These are phyloP conservation scores for Penicillium sp. DNA, from an alignment of 2,329 filamentous ascomycete genomes.

Conservation along the genomic window DNA sequence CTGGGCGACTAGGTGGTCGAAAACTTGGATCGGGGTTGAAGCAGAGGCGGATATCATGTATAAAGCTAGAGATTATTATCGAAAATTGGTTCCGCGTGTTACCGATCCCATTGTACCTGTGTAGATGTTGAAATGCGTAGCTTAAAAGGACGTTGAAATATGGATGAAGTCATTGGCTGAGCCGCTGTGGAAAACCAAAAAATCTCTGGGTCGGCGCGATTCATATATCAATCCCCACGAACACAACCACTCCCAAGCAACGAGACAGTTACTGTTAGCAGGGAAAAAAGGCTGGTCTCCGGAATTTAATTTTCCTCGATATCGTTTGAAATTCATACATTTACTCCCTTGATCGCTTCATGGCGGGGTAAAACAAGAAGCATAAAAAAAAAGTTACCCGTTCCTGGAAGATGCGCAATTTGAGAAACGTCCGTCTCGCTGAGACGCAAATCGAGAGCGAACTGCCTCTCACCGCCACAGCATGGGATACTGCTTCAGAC, in stretches of 20 bases:
- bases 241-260: conserved; percentile 15
- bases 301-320: not conserved
- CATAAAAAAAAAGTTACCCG: conserved; percentile 25
- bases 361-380: conserved; percentile 35
- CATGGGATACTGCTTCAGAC: conserved; percentile 81
- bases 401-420: conserved; percentile 71
- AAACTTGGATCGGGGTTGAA: conserved; percentile 22
- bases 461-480: conserved; percentile 67
- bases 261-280: not conserved
- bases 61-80: conserved; percentile 39
- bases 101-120: conserved; percentile 15
- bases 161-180: conserved; percentile 46
- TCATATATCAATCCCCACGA: conserved; percentile 20
- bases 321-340: conserved; percentile 1
- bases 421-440: conserved; percentile 72
- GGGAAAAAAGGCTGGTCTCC: not conserved
- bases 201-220: conserved; percentile 34
- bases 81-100: conserved; percentile 18
- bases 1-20: conserved; percentile 20
- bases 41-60: conserved; percentile 37
- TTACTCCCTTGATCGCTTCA: conserved; percentile 23
- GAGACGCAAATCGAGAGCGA: conserved; percentile 60
- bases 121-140: conserved; percentile 19
- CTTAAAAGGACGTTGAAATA: conserved; percentile 30
- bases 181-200: conserved; percentile 39